phyloP scores from a whole-genome alignment of 2,329 filamentous ascomycete genomes.

The Claviceps sp. region DNA sequence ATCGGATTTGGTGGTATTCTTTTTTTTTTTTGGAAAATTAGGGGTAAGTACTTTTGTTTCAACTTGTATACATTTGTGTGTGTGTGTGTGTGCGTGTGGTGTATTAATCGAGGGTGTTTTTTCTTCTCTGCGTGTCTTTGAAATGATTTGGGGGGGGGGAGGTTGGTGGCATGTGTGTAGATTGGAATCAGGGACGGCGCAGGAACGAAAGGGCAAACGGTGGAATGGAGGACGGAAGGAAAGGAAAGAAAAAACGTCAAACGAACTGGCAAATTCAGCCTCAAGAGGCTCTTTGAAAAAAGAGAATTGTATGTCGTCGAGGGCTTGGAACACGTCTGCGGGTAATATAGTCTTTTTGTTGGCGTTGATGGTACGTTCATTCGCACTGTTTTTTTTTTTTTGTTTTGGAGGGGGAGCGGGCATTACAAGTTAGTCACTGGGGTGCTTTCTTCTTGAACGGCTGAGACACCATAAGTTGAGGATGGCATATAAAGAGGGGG shows the following conservation, averaged over 20 bases:
- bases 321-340: constrained; percentile 60
- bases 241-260: too few relatives aligned
- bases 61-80: not conserved
- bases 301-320: constrained; percentile 65
- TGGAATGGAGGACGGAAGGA: too few relatives aligned
- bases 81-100: not conserved
- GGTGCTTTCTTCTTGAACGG: not conserved
- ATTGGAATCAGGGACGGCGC: too few relatives aligned
- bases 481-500: not conserved
- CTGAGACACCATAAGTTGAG: too few relatives aligned
- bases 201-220: too few relatives aligned
- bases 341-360: constrained; percentile 69
- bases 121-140: too few relatives aligned
- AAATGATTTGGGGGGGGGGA: too few relatives aligned
- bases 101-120: too few relatives aligned
- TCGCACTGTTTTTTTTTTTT: constrained; percentile 46
- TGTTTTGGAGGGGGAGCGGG: too few relatives aligned
- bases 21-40: constrained; percentile 27
- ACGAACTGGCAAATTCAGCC: constrained; percentile 61
- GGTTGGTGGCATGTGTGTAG: too few relatives aligned
- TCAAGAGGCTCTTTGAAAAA: constrained; percentile 57
- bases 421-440: not conserved
- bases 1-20: constrained; percentile 63
- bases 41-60: not conserved
- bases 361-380: constrained; percentile 52